Evolutionary conservation across 1,139 yeast species (phyloP).

Genomic region (Pichia sorboxylosa): DNA sequence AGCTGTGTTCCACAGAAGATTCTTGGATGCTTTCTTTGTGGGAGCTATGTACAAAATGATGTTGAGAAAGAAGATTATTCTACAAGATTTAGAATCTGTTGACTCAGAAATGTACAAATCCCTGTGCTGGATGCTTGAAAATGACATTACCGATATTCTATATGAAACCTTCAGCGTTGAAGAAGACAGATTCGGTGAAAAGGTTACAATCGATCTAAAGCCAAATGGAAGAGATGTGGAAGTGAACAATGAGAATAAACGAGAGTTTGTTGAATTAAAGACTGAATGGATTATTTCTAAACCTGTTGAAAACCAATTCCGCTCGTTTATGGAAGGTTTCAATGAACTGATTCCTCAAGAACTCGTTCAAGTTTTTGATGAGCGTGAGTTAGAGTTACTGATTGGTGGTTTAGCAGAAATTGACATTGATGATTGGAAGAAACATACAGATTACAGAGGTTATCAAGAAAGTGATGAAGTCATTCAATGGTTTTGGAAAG

Average conservation of each 20-base stretch:
- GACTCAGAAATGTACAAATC: conserved; percentile 95
- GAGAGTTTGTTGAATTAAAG: conserved; percentile 86
- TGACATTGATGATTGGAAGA: conserved; percentile 97
- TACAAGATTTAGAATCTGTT: conserved; percentile 98
- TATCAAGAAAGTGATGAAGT: conserved; percentile 94
- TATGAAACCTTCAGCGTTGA: conserved; percentile 90
- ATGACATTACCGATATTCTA: conserved; percentile 76
- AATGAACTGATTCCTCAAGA: conserved; percentile 96
- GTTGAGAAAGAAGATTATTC: conserved; percentile 84
- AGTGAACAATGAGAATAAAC: conserved; percentile 89
- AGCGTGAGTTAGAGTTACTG: conserved; percentile 87
- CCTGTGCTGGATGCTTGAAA: conserved; percentile 89
- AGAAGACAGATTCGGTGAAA: conserved; percentile 93
- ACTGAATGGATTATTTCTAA: conserved; percentile 93
- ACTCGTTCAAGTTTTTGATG: conserved; percentile 90
- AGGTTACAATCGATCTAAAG: conserved; percentile 80
- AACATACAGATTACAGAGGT: conserved; percentile 96
- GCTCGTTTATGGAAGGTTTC: conserved; percentile 93
- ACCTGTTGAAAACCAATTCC: conserved; percentile 91
- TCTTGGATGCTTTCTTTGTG: conserved; percentile 94
- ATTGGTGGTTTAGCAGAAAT: conserved; percentile 98
- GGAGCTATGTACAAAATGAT: conserved; percentile 98
- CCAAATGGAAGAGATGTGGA: conserved; percentile 80
- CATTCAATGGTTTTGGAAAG: conserved; percentile 96
- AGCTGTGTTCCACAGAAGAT: conserved; percentile 96